A percentile compares a stretch with the other conserved stretches of the same genome.
Conservation (phyloP, 331 rosid species). For the Erythrophleum ivorense region DNA sequence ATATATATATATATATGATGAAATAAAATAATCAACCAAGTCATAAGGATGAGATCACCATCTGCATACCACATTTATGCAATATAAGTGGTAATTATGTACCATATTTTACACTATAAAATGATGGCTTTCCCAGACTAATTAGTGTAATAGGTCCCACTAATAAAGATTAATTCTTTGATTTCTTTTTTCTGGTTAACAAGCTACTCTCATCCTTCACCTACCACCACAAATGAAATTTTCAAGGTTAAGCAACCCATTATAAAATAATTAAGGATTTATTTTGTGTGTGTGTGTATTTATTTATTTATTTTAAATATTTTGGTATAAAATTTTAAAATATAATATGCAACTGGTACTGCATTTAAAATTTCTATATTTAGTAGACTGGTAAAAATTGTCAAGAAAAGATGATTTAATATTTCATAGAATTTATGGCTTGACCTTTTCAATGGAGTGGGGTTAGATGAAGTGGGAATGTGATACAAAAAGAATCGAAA, state of each 20-base stretch:
- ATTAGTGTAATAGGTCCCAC: background rate
- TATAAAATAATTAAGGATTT: too few relatives aligned
- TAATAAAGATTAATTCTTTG: background rate
- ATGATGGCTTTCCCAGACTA: background rate
- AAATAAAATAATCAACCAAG: background rate
- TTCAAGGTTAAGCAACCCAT: background rate
- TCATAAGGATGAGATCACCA: slow-evolving; percentile 2
- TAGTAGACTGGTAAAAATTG: too few relatives aligned
- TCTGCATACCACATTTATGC: background rate
- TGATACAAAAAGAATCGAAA: too few relatives aligned
- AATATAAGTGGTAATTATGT: background rate
- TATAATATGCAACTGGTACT: too few relatives aligned
- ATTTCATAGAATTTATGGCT: too few relatives aligned
- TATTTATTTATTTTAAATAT: too few relatives aligned
- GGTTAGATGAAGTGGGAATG: too few relatives aligned
- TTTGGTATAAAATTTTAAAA: too few relatives aligned
- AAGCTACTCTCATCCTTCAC: background rate
- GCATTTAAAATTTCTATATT: too few relatives aligned
- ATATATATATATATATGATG: background rate
- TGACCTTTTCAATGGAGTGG: too few relatives aligned
- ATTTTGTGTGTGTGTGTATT: too few relatives aligned
- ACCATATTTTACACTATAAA: background rate
- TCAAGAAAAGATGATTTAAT: too few relatives aligned
- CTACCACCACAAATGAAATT: background rate
- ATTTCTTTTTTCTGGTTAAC: background rate